phyloP scores from a whole-genome alignment of 768 basidiomycete genomes.

The Gyrodon lividus region DNA sequence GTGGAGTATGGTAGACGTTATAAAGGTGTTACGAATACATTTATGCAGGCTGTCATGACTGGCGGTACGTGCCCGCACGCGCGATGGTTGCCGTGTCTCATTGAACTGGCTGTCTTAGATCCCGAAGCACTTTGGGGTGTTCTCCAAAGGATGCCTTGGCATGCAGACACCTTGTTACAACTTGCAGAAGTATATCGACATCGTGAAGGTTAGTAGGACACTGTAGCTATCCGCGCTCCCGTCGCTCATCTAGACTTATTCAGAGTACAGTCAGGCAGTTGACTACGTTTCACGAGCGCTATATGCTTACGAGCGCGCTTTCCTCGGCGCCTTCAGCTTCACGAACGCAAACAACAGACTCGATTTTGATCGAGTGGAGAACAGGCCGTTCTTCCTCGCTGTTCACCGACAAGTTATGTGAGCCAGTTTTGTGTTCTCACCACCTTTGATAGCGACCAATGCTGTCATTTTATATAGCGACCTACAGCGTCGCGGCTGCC shows the following conservation, averaged over 20 bases:
- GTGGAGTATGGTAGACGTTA: slow-evolving; percentile 86
- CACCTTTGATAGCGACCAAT: neutral
- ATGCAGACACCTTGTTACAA: slow-evolving; percentile 75
- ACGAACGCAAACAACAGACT: slow-evolving; percentile 78
- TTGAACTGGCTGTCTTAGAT: slow-evolving; percentile 41
- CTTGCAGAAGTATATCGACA: slow-evolving; percentile 47
- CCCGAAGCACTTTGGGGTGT: slow-evolving; percentile 78
- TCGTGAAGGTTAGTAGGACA: slow-evolving; percentile 67
- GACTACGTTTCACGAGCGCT: slow-evolving; percentile 92
- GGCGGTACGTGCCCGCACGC: slow-evolving; percentile 56
- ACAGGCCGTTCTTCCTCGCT: slow-evolving; percentile 89
- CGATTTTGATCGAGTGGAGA: slow-evolving; percentile 89
- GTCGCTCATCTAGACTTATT: slow-evolving; percentile 1
- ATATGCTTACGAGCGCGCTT: slow-evolving; percentile 89
- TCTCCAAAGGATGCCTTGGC: slow-evolving; percentile 80
- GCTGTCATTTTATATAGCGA: slow-evolving; percentile 48
- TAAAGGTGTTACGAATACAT: slow-evolving; percentile 75
- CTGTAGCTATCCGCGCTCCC: neutral
- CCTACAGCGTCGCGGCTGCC: slow-evolving; percentile 84
- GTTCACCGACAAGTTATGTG: slow-evolving; percentile 81
- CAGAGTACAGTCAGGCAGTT: slow-evolving; percentile 80
- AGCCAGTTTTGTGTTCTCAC: slow-evolving; percentile 22
- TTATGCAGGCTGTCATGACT: slow-evolving; percentile 76
- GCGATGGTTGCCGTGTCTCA: neutral
- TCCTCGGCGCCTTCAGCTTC: slow-evolving; percentile 85